Percentiles rank a stretch among this genome's conserved stretches.
Conservation (phyloP, 2,329 filamentous ascomycete species). For the Ustulina deusta region DNA sequence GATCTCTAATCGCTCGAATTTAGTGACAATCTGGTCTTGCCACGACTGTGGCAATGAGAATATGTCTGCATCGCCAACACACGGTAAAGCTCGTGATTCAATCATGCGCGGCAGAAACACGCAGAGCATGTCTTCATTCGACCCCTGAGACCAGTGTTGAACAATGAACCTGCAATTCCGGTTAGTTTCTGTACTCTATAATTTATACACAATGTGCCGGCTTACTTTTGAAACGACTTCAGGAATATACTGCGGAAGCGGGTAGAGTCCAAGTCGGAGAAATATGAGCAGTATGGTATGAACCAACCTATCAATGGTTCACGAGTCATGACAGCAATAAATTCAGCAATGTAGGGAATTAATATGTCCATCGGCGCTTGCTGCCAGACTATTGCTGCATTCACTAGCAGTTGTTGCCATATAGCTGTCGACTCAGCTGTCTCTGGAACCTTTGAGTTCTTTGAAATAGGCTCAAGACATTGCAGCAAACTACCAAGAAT, state of each 20-base stretch:
- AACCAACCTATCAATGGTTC: conserved; percentile 78
- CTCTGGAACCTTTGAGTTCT: conserved; percentile 54
- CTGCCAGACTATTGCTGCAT: conserved; percentile 75
- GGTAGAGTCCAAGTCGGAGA: conserved; percentile 77
- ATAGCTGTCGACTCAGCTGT: conserved; percentile 53
- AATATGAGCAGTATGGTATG: conserved; percentile 84
- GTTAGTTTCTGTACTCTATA: conserved; percentile 44
- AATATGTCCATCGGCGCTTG: conserved; percentile 83
- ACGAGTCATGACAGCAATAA: conserved; percentile 74
- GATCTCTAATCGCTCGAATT: conserved; percentile 73
- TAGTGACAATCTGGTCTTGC: conserved; percentile 78
- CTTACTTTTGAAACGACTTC: conserved; percentile 82
- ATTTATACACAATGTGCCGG: background rate
- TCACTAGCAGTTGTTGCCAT: conserved; percentile 71
- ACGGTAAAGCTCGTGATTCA: conserved; percentile 65
- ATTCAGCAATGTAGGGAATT: conserved; percentile 74
- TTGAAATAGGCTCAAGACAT: conserved; percentile 63
- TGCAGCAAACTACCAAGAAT: conserved; percentile 69
- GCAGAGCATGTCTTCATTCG: conserved; percentile 76
- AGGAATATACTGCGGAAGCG: conserved; percentile 84
- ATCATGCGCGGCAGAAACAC: conserved; percentile 76
- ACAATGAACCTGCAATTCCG: conserved; percentile 75
- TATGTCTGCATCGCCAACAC: conserved; percentile 63
- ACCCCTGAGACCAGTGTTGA: conserved; percentile 75
- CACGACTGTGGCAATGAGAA: conserved; percentile 73